A percentile compares a stretch with the other conserved stretches of the same genome.
phyloP scores from a whole-genome alignment of 2,329 filamentous ascomycete species.

The Penicillium freii region DNA sequence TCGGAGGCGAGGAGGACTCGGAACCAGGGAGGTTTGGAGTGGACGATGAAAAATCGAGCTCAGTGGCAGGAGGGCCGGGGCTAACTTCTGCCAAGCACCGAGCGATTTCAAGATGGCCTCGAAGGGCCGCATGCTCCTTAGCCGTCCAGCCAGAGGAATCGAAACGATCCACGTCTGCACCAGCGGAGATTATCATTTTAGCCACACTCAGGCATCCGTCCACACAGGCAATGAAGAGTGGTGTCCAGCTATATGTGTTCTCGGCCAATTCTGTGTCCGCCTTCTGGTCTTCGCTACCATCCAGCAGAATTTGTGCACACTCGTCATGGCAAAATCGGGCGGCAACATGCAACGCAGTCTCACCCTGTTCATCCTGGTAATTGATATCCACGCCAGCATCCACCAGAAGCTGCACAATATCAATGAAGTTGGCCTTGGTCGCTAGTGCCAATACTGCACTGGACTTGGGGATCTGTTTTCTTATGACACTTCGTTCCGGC shows the following conservation, averaged over 20 bases:
- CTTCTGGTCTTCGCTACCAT: slow-evolving; percentile 67
- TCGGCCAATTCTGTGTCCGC: slow-evolving; percentile 75
- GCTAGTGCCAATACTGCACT: slow-evolving; percentile 85
- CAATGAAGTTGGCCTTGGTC: slow-evolving; percentile 79
- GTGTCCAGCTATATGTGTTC: slow-evolving; percentile 87
- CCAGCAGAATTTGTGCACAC: slow-evolving; percentile 73
- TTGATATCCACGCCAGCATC: slow-evolving; percentile 91
- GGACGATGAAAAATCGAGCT: slow-evolving; percentile 26
- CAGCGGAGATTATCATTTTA: slow-evolving; percentile 72
- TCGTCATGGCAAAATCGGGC: slow-evolving; percentile 81
- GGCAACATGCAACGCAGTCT: slow-evolving; percentile 88
- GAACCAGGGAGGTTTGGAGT: slow-evolving; percentile 33
- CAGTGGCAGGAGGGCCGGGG: slow-evolving; percentile 41
- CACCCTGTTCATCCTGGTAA: slow-evolving; percentile 83
- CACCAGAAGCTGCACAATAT: slow-evolving; percentile 83
- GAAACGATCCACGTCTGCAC: slow-evolving; percentile 68
- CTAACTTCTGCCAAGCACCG: slow-evolving; percentile 61
- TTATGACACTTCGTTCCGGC: slow-evolving; percentile 61
- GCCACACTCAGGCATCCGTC: slow-evolving; percentile 78
- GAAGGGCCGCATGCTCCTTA: slow-evolving; percentile 84
- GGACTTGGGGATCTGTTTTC: slow-evolving; percentile 73
- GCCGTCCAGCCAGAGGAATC: slow-evolving; percentile 94
- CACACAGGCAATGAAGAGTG: slow-evolving; percentile 88
- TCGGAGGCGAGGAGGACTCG: slow-evolving; percentile 36
- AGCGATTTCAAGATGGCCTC: slow-evolving; percentile 83